Base-by-base conservation (phyloP, 495 filamentous ascomycete genomes). In the Xylaria nigripes region DNA sequence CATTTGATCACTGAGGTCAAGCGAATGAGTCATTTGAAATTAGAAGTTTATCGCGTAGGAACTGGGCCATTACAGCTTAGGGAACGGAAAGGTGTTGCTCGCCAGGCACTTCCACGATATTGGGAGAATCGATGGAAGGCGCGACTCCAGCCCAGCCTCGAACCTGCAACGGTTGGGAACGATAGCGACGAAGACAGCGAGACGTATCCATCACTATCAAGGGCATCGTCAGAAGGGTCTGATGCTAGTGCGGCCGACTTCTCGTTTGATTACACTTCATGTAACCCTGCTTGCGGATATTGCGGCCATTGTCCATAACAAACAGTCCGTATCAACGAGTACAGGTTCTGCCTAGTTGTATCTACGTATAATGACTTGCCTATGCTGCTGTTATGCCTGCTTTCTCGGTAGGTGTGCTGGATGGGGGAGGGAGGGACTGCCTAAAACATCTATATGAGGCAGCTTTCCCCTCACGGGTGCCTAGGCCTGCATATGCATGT, bases 1-100 rank as follows among this genome's bases (percentile, higher is more conserved):
- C 61, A 65, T 22, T 65, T 69, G 32, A 69, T 85, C 18, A 51
- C 76, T n/a, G 66, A 63, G 1, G 62, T 75, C 36, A 74, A 70
- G 18, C 69, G 60, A 53, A 52, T 45, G 50, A 48, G 56, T 8
- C 63, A 70, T 32, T 59, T 67, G 7, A 69, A 70, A 30, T 55
- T 80, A 19, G 77, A 82, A 57, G 43, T 82, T 10, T 65, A 68
- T 6, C 57, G 72, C 36, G 55, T 59, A 6, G 69, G 56, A 9
- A 49, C 30, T 2, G 61, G 67, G 8, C 54, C 54, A 12, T 58
- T 83, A 18, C 72, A 80, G 56, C 36, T 82, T 21, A 64, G 79
- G 30, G 67, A 69, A 23, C 71, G 67, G 16, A 55, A 29, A 8
- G 69, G 63, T 6, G 61, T 61, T 12, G 61, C 51, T 18, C 45